Base-by-base conservation (phyloP, 495 filamentous ascomycete species). In the Podospora pseudopauciseta region DNA sequence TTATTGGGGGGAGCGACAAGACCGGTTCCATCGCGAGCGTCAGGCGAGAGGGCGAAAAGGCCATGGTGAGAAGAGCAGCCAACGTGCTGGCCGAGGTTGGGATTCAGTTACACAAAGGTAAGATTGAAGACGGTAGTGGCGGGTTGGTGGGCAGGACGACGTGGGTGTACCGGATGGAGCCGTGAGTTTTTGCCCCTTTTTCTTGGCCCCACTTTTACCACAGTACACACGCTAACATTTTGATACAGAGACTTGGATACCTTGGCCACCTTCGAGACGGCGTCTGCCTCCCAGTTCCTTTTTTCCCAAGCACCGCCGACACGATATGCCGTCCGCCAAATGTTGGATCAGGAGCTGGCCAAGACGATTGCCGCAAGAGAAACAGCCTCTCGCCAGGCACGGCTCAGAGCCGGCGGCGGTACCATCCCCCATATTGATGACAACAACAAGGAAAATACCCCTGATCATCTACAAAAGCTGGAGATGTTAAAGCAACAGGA, bases 101-200 rank as follows among this genome's bases (percentile, higher is more conserved):
- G 4, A 89, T 98, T 27, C 86, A 86, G 4, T 93, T 97, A 78
- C 91, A 96, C 72, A 89, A 88, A 72, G 90, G 90, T 2, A 88
- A 89, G 71, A 86, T 99, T 44, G 93, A 96, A n/a, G 78, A 74
- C 4, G 66, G 73, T 6, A 70, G 71, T 53, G 78, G 84, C 64
- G 80, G 82, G 11, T 71, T 67, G 6, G 70, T 63, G 73, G 85
- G 70, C 79, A 82, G 70, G 82, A 87, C 81, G 49, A 80, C 84
- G 70, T 97, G 90, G 89, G 88, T 94, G 13, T 97, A 95, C 76
- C 87, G 95, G 39, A 95, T 99, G 94, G 94, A 97, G 73, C 95
- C 95, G 87, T 93, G 82, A 82, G 90, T 88, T 63, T 58, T 63
- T 55, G 23, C 26, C 39, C 39, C 55, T 65, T 55, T 34, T 44